These are phyloP conservation scores for Colletotrichum neosansevieriae DNA, from an alignment of 2,329 filamentous ascomycete species.

Conservation along the genomic window DNA sequence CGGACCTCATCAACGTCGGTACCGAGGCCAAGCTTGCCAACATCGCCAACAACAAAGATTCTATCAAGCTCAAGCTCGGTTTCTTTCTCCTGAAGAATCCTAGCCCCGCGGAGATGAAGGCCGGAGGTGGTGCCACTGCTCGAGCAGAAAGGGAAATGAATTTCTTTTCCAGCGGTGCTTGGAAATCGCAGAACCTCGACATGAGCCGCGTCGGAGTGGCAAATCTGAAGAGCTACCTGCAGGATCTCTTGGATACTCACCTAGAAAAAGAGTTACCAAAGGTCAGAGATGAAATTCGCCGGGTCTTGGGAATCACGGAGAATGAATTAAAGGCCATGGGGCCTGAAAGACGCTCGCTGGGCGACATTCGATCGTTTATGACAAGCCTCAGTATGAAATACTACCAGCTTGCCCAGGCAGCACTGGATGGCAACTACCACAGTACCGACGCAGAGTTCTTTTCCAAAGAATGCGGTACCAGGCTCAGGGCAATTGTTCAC, in stretches of 20 bases:
- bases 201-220: conserved; percentile 58
- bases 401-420: conserved; percentile 56
- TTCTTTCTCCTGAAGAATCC: conserved; percentile 67
- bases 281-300: conserved; percentile 53
- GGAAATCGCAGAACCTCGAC: conserved; percentile 49
- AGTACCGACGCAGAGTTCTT: conserved; percentile 61
- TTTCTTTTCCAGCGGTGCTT: conserved; percentile 57
- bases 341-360: conserved; percentile 55
- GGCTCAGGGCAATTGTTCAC: conserved; percentile 67
- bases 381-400: conserved; percentile 59
- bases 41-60: conserved; percentile 59
- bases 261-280: conserved; percentile 57
- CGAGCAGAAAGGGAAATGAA: too few species aligned
- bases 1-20: conserved; percentile 54
- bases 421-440: conserved; percentile 63
- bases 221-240: conserved; percentile 61
- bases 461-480: conserved; percentile 53
- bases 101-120: conserved; percentile 39
- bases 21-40: conserved; percentile 56
- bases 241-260: conserved; percentile 61
- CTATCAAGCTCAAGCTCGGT: conserved; percentile 59
- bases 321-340: conserved; percentile 61
- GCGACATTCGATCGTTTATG: conserved; percentile 63
- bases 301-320: conserved; percentile 44
- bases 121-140: too few species aligned